Conservation (phyloP, 2,329 filamentous ascomycete genomes). For the Sporothrix phasma region DNA sequence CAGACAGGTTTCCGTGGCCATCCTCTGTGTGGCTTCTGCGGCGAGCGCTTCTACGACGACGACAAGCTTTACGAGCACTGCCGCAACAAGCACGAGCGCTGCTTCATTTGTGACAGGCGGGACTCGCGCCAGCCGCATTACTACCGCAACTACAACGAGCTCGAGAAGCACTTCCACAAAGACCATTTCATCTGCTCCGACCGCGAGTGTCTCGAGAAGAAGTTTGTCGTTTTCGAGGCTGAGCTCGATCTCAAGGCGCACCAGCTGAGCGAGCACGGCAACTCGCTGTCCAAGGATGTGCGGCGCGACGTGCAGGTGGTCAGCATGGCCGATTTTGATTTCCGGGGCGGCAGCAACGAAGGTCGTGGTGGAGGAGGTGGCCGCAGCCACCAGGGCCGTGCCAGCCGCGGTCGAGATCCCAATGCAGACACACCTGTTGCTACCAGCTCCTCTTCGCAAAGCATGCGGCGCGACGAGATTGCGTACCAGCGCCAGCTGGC, state of each 20-base stretch:
- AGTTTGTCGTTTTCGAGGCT: constrained; percentile 92
- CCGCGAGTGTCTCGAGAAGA: constrained; percentile 85
- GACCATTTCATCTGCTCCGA: constrained; percentile 83
- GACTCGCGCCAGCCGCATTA: constrained; percentile 72
- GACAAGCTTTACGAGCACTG: constrained; percentile 94
- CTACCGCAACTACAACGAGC: constrained; percentile 75
- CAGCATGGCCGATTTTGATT: constrained; percentile 79
- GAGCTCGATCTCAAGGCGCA: constrained; percentile 94
- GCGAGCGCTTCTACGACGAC: constrained; percentile 84
- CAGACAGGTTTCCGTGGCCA: constrained; percentile 96
- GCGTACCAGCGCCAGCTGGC: constrained; percentile 89
- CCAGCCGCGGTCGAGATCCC: constrained; percentile 67
- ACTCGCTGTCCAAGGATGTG: constrained; percentile 70
- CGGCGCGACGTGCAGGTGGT: constrained; percentile 75
- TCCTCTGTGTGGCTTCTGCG: constrained; percentile 88
- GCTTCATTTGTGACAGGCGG: constrained; percentile 79
- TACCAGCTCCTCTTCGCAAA: constrained; percentile 59
- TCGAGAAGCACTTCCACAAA: constrained; percentile 77
- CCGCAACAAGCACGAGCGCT: constrained; percentile 85
- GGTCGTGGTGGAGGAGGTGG: constrained; percentile 30
- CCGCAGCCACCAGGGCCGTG: constrained; percentile 33
- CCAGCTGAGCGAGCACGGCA: constrained; percentile 73
- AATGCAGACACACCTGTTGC: constrained; percentile 68
- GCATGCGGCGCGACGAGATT: constrained; percentile 73
- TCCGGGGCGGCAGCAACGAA: constrained; percentile 48